These are phyloP conservation scores for Neopestalotiopsis rosae DNA, from an alignment of 2,329 filamentous ascomycete genomes.

Conservation along the genomic window DNA sequence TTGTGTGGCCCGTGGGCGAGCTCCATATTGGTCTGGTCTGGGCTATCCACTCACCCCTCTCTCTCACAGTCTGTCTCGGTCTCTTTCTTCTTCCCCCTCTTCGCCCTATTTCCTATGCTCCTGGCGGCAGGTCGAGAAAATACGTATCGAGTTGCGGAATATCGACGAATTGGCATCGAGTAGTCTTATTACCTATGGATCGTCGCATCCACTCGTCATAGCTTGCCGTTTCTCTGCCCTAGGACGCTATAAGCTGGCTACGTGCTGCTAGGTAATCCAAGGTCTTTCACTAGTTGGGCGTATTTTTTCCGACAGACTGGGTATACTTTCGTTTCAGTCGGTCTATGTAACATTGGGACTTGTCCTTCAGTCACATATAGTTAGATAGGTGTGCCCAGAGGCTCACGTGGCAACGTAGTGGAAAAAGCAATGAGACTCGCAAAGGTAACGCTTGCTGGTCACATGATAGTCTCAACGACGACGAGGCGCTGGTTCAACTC, in stretches of 20 bases:
- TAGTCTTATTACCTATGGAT: neutral
- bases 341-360: neutral
- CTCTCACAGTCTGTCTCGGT: too few relatives aligned
- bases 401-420: neutral
- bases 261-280: neutral
- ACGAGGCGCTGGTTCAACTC: neutral
- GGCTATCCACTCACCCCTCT: too few relatives aligned
- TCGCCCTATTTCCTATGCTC: neutral
- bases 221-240: neutral
- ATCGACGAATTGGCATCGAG: neutral
- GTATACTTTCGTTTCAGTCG: neutral
- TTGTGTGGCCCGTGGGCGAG: neutral
- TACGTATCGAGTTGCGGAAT: neutral
- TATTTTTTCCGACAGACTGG: neutral
- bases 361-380: neutral
- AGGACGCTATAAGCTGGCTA: neutral
- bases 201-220: neutral
- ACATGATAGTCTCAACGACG: neutral
- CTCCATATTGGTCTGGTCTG: neutral
- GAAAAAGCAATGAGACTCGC: neutral
- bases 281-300: neutral
- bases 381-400: neutral
- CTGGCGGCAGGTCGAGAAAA: neutral
- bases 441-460: neutral
- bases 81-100: too few relatives aligned